A percentile compares a stretch with the other conserved stretches of the same genome.
Evolutionary conservation across 140 eudicot species (phyloP).

Genomic region (Flaveria floridana): DNA sequence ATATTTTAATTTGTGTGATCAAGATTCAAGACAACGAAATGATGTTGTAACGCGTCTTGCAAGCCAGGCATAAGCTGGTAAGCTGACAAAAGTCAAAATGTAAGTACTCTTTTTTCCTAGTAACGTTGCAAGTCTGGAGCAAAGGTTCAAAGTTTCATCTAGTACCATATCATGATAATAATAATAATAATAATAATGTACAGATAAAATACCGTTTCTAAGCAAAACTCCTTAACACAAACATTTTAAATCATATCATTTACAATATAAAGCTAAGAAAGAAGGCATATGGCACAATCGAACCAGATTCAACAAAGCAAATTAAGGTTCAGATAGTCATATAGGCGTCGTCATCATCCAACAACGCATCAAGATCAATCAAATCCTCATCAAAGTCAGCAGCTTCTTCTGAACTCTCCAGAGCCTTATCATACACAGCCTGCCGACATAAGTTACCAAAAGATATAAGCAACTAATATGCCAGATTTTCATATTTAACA

Average conservation of each 20-base stretch:
- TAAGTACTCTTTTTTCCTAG: not conserved
- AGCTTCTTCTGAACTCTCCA: slow-evolving; percentile 51
- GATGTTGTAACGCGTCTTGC: too few relatives aligned
- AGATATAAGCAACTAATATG: too few relatives aligned
- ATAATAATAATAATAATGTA: not conserved
- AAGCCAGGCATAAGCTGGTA: not conserved
- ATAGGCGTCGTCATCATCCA: slow-evolving; percentile 50
- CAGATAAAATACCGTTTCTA: not conserved
- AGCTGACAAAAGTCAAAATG: not conserved
- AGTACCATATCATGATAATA: not conserved
- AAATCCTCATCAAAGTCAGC: slow-evolving; percentile 71
- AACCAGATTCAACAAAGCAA: not conserved
- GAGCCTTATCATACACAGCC: slow-evolving; percentile 49
- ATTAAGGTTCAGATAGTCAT: slow-evolving; percentile 34
- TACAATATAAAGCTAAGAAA: slow-evolving; percentile 7
- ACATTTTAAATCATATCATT: slow-evolving; percentile 2
- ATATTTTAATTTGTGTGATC: too few relatives aligned
- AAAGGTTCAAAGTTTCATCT: not conserved
- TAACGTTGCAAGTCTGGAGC: not conserved
- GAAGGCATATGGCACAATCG: not conserved
- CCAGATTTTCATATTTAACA: not conserved
- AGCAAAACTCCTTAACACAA: not conserved
- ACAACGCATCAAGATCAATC: slow-evolving; percentile 67
- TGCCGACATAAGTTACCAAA: slow-evolving; percentile 22
- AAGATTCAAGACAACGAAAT: too few relatives aligned